Percentiles rank a stretch among this genome's conserved stretches.
phyloP scores from a whole-genome alignment of 2,329 filamentous ascomycete genomes.

The Neurospora sp. region DNA sequence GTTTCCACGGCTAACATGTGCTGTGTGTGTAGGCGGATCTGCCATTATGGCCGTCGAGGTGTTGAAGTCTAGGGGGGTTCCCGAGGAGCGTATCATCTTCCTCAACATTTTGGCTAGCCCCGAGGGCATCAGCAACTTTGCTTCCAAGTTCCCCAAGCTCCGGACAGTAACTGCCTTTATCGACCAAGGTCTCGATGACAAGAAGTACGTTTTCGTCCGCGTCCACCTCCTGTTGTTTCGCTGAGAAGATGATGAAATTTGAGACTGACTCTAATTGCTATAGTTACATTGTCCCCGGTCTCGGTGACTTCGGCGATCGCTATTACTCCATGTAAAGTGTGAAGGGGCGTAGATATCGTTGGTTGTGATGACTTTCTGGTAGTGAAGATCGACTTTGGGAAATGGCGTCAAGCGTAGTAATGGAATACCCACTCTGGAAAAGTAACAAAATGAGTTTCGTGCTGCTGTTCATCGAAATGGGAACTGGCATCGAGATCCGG shows the following conservation, averaged over 20 bases:
- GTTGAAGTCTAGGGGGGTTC: slow-evolving; percentile 79
- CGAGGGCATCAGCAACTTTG: slow-evolving; percentile 82
- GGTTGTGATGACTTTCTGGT: not conserved
- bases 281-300: slow-evolving; percentile 89
- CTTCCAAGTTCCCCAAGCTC: slow-evolving; percentile 77
- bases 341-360: not conserved
- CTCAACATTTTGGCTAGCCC: slow-evolving; percentile 97
- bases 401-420: not conserved
- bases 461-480: not conserved
- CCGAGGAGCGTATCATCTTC: slow-evolving; percentile 91
- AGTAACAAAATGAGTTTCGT: not conserved
- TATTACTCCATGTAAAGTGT: slow-evolving; percentile 74
- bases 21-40: slow-evolving; percentile 59
- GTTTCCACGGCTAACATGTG: slow-evolving; percentile 7
- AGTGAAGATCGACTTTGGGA: not conserved
- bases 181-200: slow-evolving; percentile 87
- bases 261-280: slow-evolving; percentile 8
- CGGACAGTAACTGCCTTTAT: slow-evolving; percentile 93
- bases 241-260: not conserved
- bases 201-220: slow-evolving; percentile 54
- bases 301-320: slow-evolving; percentile 91
- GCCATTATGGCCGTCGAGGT: slow-evolving; percentile 96
- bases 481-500: not conserved
- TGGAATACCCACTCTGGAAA: not conserved
- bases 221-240: not conserved